These are phyloP conservation scores for Tetragonia tetragonoides DNA, from an alignment of 148 eudicot genomes.

Conservation along the genomic window DNA sequence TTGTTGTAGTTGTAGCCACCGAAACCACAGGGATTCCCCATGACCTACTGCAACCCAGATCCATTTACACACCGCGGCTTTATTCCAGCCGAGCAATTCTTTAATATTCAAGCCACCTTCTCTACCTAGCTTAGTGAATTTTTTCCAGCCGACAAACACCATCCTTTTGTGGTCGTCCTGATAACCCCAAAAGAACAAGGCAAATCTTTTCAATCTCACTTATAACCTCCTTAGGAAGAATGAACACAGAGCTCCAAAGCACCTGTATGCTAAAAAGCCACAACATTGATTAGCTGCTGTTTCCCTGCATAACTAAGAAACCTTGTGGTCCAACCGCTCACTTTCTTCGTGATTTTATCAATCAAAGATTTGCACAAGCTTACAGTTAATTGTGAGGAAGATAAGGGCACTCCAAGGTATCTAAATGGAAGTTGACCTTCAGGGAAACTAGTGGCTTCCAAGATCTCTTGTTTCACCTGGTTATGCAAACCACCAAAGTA, in stretches of 20 bases:
- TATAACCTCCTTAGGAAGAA: background rate
- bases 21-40: no score
- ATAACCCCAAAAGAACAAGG: background rate
- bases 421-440: background rate
- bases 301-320: background rate
- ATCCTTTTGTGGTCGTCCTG: background rate
- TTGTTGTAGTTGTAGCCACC: no score
- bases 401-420: background rate
- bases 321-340: background rate
- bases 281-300: background rate
- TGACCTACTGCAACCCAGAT: no score
- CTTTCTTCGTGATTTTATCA: background rate
- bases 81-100: no score
- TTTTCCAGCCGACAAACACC: background rate
- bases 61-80: no score
- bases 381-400: background rate
- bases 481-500: background rate
- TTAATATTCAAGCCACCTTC: background rate
- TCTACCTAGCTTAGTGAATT: background rate
- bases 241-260: background rate
- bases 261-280: no score
- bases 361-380: background rate
- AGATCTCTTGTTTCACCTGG: background rate
- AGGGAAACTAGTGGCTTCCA: background rate
- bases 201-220: background rate